Evolutionary conservation across 148 eudicot species (phyloP), one percentile per base, ranked within the genome.

Genomic region (Amaranthus cruentus): DNA sequence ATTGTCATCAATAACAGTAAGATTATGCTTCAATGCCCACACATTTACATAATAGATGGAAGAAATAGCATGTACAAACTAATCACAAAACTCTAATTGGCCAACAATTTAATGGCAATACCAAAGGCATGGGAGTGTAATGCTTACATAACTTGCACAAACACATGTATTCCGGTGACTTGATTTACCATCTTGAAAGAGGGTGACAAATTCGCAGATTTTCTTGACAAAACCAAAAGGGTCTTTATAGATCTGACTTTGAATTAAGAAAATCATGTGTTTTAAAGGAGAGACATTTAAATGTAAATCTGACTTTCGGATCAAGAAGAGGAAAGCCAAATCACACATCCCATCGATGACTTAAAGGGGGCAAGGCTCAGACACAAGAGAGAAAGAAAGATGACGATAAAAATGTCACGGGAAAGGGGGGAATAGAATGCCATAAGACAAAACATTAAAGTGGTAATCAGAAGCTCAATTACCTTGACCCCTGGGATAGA

Each of bases 401-500:
- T 5, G 14, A 6, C 1, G 47, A 1, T 7, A 28, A 2, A 13
- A 12, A n/a, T 58, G 62, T 12, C 48, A 48, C 46, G 68, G 4
- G 47, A 59, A 47, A 65, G 28, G 28, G 4, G 12, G 38, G 52
- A 9, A 47, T 15, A 8, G 12, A 46, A 64, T 7, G 21, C 18
- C 68, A 66, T n/a, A 6, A 14, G 8, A 3, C 18, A 44, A 50
- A 51, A 12, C n/a, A 49, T 66, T 15, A 15, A 50, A 18, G 7
- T 18, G 14, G 42, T 14, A 18, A 55, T 14, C 4, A 10, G 5
- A 42, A 56, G 6, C 5, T 64, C 52, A n/a, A 47, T 74, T 80
- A 82, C 87, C 87, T 82, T 84, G 68, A 77, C 69, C 62, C 84
- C 81, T n/a, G 84, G 79, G 7, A 76, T 76, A 76, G 81, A 68